Evolutionary conservation across 257 asterid species (phyloP).

Genomic region (Apocynum venetum): DNA sequence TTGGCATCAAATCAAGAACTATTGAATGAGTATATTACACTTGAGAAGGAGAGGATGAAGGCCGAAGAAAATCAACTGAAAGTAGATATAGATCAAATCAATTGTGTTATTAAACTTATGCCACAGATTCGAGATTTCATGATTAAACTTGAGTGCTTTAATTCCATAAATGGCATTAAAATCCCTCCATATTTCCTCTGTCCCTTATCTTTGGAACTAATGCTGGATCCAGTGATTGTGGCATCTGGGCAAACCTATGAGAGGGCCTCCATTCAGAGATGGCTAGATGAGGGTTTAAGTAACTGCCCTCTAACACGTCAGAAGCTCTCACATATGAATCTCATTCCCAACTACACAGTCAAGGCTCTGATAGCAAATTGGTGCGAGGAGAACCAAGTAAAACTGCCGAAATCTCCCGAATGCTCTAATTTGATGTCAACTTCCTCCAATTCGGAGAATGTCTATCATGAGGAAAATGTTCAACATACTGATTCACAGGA

Average conservation of each 20-base stretch:
- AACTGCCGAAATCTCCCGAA: conserved; percentile 26
- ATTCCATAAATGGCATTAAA: conserved; percentile 41
- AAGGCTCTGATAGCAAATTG: conserved; percentile 70
- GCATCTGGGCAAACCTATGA: conserved; percentile 95
- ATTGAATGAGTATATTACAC: conserved; percentile 64
- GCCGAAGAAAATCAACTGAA: conserved; percentile 36
- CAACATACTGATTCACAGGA: conserved; percentile 28
- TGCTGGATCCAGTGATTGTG: conserved; percentile 88
- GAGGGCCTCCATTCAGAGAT: conserved; percentile 65
- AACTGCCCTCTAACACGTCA: conserved; percentile 66
- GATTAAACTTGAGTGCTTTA: conserved; percentile 41
- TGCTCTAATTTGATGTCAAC: conserved; percentile 16
- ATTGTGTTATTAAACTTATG: conserved; percentile 38
- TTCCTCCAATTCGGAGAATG: conserved; percentile 21
- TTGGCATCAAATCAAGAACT: conserved; percentile 59
- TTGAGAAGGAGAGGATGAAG: conserved; percentile 72
- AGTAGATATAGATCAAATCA: conserved; percentile 36
- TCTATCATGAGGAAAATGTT: conserved; percentile 20
- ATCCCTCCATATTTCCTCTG: conserved; percentile 72
- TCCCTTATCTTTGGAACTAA: conserved; percentile 73
- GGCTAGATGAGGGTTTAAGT: conserved; percentile 76
- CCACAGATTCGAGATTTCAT: conserved; percentile 53
- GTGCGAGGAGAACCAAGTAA: conserved; percentile 56
- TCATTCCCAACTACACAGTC: conserved; percentile 71
- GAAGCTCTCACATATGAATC: conserved; percentile 54